Base-by-base conservation (phyloP, 805 yeast species). In the Lipomyces kockii region DNA sequence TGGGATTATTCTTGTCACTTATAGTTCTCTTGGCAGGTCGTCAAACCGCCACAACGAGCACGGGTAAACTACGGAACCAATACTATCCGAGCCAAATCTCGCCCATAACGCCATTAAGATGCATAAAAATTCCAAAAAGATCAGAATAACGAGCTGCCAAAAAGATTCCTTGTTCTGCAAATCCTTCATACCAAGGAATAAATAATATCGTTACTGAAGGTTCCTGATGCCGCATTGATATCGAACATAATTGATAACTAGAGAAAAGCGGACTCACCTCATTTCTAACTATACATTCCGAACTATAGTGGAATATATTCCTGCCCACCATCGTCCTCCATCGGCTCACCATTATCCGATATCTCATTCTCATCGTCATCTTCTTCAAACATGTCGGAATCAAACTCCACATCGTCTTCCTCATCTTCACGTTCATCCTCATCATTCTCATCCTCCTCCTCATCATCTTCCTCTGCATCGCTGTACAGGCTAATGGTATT, bases 371-470 rank as follows among this genome's bases (percentile, higher is more conserved):
- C 61, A 9, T 61, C 67, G 22, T 57, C 62, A 25, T 57, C 58
- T n/a, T 66, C 66, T 25, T 66, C 66, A 32, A 65, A 60, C 37
- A 61, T 59, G 49, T 74, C 77, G 2, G 73, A 76, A 34, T 77
- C 76, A 14, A 72, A 76, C 22, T 76, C 80, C 6, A 75, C 76
- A 7, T 70, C 74, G 7, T 64, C 69, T 4, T 62, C 64, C 7
- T 70, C 72, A 8, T 54, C 72, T 9, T 64, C 71, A 12, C 69
- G 65, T 11, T 62, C 72, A 55, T 66, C 52, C 11, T 69, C 75
- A 35, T 63, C 67, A 14, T 64, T 72, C 11, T 63, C 60, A 9
- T 67, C 69, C 6, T 64, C 69, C 4, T 64, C 73, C 1, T 60
- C 67, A 12, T 77, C 79, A 17, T 59, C 53, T 49, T 59, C 66